A percentile compares a stretch with the other conserved stretches of the same genome.
Evolutionary conservation across 805 yeast genomes (phyloP).

Genomic region (Metschnikowia reukaufii): DNA sequence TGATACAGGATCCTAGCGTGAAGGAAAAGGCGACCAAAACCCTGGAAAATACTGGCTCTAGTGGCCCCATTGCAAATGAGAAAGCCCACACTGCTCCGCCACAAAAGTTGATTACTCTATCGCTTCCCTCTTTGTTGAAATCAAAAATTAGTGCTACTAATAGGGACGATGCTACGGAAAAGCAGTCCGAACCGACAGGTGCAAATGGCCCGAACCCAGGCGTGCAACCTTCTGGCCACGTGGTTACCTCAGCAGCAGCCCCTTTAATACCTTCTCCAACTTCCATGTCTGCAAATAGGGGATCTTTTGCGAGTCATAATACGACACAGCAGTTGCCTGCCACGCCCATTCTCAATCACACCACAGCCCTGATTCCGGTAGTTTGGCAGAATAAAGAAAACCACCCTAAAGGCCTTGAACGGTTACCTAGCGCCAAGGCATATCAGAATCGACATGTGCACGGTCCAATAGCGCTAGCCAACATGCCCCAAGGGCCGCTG

Average conservation of each 20-base stretch:
- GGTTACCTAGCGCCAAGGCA: neutral
- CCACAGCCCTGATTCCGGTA: slow-evolving; percentile 8
- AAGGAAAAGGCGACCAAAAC: neutral
- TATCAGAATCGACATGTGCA: neutral
- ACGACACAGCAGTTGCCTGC: no score
- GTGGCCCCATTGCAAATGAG: neutral
- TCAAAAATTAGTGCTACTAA: neutral
- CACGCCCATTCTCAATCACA: no score
- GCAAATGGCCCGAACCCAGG: no score
- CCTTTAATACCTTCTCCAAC: no score
- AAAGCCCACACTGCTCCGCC: neutral
- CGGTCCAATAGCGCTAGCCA: neutral
- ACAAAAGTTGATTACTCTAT: neutral
- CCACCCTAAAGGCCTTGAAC: slow-evolving; percentile 1
- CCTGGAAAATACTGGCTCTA: neutral
- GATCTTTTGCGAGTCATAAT: no score
- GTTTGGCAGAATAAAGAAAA: slow-evolving; percentile 11
- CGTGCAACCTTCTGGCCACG: no score
- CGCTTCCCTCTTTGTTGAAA: neutral
- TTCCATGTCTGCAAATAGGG: no score
- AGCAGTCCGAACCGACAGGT: no score
- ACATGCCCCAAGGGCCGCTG: neutral
- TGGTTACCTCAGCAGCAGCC: no score
- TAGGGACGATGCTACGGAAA: no score
- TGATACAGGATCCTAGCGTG: no score